phyloP scores from a whole-genome alignment of 2,329 filamentous ascomycete genomes.

The Fusarium papillatum region DNA sequence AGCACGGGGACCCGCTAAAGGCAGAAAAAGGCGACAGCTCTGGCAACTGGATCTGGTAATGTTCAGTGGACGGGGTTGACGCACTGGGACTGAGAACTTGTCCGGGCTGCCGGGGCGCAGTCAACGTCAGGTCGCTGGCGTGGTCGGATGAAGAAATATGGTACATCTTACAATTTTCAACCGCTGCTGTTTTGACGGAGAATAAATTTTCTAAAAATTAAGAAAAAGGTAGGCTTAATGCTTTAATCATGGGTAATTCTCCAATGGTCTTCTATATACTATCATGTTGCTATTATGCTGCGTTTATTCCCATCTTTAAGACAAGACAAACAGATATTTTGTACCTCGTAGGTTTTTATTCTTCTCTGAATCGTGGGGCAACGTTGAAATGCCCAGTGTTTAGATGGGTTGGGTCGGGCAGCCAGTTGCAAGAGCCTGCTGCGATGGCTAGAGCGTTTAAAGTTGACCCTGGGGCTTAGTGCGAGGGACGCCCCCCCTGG shows the following conservation, averaged over 20 bases:
- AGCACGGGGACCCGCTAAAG: background rate
- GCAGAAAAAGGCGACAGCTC: background rate
- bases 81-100: background rate
- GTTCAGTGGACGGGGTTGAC: background rate
- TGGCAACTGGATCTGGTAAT: background rate
- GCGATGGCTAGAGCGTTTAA: background rate
- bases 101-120: background rate
- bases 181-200: background rate
- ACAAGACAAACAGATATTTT: background rate
- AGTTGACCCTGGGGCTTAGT: background rate
- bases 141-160: background rate
- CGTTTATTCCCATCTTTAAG: background rate
- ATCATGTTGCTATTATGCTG: background rate
- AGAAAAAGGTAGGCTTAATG: background rate
- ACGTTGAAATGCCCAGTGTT: background rate
- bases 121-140: background rate
- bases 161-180: background rate
- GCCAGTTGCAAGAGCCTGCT: background rate
- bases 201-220: background rate
- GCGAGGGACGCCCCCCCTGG: background rate
- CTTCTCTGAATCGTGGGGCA: background rate
- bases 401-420: background rate
- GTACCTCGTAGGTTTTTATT: background rate
- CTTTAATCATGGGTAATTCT: too few species aligned
- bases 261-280: background rate